A percentile compares a stretch with the other conserved stretches of the same genome.
Conservation (phyloP, 805 yeast species). For the Cyberlindnera americana region DNA sequence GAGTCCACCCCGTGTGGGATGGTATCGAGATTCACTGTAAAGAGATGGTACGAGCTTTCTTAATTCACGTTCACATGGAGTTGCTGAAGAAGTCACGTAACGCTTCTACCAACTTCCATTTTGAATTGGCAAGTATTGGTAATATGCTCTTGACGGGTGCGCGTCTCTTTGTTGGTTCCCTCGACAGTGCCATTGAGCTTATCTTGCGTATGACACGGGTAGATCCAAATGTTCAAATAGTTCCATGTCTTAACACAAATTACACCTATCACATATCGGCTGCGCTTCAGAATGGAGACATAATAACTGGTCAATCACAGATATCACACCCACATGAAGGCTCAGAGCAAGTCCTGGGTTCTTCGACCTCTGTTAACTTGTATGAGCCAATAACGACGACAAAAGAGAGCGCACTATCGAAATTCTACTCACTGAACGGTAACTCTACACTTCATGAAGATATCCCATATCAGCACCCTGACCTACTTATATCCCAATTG, state of each 20-base stretch:
- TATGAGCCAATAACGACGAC: conserved; percentile 11
- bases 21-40: conserved; percentile 52
- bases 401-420: neutral
- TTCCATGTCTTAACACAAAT: conserved; percentile 82
- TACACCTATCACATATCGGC: conserved; percentile 88
- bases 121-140: conserved; percentile 79
- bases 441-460: conserved; percentile 38
- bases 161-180: conserved; percentile 75
- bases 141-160: conserved; percentile 81
- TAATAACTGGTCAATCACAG: conserved; percentile 88
- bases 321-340: conserved; percentile 75
- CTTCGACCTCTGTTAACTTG: conserved; percentile 18
- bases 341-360: conserved; percentile 8
- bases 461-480: conserved; percentile 76
- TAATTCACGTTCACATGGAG: conserved; percentile 77
- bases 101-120: conserved; percentile 56
- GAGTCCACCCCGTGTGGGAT: conserved; percentile 68
- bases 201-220: conserved; percentile 61
- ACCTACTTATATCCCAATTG: conserved; percentile 66
- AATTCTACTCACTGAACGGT: conserved; percentile 1
- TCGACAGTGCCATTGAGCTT: conserved; percentile 80
- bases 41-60: conserved; percentile 72
- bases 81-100: conserved; percentile 62
- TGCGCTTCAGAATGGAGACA: conserved; percentile 57
- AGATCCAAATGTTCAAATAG: conserved; percentile 48